phyloP scores from a whole-genome alignment of 305 asterid species.

The Fraxinus sp. region DNA sequence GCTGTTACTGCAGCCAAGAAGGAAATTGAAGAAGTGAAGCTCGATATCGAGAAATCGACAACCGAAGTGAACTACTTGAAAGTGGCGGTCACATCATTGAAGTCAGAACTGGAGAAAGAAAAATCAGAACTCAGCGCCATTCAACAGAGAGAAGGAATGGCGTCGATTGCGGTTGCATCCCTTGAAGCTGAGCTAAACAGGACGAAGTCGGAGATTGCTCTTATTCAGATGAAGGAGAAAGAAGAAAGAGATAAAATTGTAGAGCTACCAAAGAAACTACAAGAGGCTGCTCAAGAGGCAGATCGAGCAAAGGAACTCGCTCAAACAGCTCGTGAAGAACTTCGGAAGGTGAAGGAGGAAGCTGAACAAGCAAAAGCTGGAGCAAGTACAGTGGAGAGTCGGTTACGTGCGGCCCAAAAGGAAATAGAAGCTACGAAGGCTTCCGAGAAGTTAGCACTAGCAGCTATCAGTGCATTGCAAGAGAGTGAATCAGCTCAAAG shows the following conservation, averaged over 20 bases:
- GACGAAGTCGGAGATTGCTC: constrained; percentile 49
- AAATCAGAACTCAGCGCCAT: constrained; percentile 44
- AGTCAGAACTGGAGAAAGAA: constrained; percentile 72
- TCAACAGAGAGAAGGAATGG: constrained; percentile 68
- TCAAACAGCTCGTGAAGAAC: constrained; percentile 48
- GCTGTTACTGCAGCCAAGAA: constrained; percentile 58
- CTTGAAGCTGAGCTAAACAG: constrained; percentile 66
- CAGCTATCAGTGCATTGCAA: constrained; percentile 65
- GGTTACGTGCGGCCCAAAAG: constrained; percentile 58
- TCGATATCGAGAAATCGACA: constrained; percentile 55
- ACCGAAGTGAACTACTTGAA: constrained; percentile 58
- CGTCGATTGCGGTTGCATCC: constrained; percentile 54
- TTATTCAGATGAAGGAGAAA: constrained; percentile 52
- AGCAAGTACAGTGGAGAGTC: constrained; percentile 49
- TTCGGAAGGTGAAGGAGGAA: constrained; percentile 60
- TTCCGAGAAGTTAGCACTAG: constrained; percentile 76
- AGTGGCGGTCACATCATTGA: constrained; percentile 61
- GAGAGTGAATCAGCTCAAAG: constrained; percentile 58
- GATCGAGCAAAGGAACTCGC: constrained; percentile 59
- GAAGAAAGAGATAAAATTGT: constrained; percentile 61
- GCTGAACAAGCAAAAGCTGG: constrained; percentile 70
- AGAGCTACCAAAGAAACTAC: constrained; percentile 66
- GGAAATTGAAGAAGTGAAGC: constrained; percentile 69
- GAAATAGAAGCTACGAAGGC: constrained; percentile 90
- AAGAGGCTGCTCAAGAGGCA: constrained; percentile 68